phyloP scores from a whole-genome alignment of 805 yeast species.

The Alloascoidea hylecoeti region DNA sequence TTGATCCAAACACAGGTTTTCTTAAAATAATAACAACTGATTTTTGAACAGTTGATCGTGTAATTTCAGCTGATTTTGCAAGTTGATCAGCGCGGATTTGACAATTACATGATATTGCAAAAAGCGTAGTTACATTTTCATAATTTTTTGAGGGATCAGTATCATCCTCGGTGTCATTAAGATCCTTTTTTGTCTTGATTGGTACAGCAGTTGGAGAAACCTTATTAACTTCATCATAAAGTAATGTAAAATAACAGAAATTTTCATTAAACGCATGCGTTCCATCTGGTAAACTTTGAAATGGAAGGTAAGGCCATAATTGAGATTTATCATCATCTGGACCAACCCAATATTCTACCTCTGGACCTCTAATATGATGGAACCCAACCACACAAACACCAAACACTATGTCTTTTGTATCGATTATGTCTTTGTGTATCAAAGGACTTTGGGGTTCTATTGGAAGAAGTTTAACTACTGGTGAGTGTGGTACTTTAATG shows the following conservation, averaged over 20 bases:
- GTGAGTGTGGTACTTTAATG: too few species aligned
- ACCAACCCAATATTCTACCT: constrained; percentile 80
- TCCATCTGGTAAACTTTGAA: constrained; percentile 94
- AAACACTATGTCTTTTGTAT: constrained; percentile 31
- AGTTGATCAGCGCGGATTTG: constrained; percentile 60
- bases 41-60: constrained; percentile 84
- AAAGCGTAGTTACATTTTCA: constrained; percentile 47
- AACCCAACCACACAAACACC: constrained; percentile 88
- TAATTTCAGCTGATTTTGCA: constrained; percentile 45
- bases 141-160: constrained; percentile 10
- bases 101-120: constrained; percentile 89
- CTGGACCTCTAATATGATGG: constrained; percentile 89
- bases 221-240: constrained; percentile 43
- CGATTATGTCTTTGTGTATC: background rate
- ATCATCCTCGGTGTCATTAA: constrained; percentile 24
- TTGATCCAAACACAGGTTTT: constrained; percentile 65
- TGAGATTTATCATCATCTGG: constrained; percentile 24
- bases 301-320: constrained; percentile 80
- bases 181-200: constrained; percentile 20
- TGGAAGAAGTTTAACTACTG: background rate
- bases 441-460: background rate
- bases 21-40: constrained; percentile 77
- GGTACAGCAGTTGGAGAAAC: constrained; percentile 28
- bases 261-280: constrained; percentile 90
- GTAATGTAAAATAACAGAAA: constrained; percentile 76